Evolutionary conservation across 805 yeast species (phyloP).

Genomic region (Tetrapisispora taiwanensis): DNA sequence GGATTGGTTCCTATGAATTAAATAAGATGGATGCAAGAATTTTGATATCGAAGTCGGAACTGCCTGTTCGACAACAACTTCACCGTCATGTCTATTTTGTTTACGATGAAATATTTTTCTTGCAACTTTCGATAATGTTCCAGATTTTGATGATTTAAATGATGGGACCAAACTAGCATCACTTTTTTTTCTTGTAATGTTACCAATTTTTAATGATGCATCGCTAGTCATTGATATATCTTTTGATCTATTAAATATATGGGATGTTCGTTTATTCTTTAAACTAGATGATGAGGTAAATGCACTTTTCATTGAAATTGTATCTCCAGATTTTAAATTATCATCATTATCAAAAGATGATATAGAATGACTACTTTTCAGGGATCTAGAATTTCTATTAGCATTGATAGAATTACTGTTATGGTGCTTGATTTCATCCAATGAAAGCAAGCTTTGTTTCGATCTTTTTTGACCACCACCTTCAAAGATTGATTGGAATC

Average conservation of each 20-base stretch:
- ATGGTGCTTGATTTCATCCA: background rate
- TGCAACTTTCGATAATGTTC: constrained; percentile 14
- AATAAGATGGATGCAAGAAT: constrained; percentile 26
- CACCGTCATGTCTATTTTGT: constrained; percentile 11
- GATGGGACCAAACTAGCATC: background rate
- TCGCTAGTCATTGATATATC: background rate
- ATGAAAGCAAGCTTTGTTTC: constrained; percentile 10
- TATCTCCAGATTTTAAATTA: constrained; percentile 1
- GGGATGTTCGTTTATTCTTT: constrained; percentile 1
- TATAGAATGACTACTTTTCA: background rate
- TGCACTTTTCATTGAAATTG: constrained; percentile 5
- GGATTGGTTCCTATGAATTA: constrained; percentile 24
- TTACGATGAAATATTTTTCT: constrained; percentile 21
- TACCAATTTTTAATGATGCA: background rate
- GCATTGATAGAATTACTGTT: background rate
- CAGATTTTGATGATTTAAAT: constrained; percentile 6
- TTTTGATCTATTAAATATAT: constrained; percentile 1
- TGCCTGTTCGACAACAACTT: constrained; percentile 17
- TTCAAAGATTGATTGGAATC: constrained; percentile 23
- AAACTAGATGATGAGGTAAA: constrained; percentile 7
- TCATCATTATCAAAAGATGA: background rate
- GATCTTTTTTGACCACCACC: constrained; percentile 15
- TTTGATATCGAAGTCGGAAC: constrained; percentile 23
- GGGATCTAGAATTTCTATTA: background rate
- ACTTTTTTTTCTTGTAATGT: background rate